Base-by-base conservation (phyloP, 768 basidiomycete genomes). In the Leucosporidium scottii region DNA sequence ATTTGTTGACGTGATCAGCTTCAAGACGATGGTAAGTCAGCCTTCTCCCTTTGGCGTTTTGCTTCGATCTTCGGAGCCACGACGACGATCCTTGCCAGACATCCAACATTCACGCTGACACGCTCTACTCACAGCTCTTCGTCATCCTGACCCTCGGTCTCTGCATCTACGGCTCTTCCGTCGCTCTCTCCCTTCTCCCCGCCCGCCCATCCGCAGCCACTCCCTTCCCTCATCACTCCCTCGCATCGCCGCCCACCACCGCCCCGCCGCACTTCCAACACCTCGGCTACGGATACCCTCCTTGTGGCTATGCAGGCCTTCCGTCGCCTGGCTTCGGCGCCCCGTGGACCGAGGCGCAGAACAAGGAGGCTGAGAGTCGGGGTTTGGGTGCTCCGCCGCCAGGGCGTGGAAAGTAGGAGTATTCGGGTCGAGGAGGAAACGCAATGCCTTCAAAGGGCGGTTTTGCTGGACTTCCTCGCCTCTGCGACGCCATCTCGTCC, bases 1-100 rank as follows among this genome's bases (percentile, higher is more conserved):
- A 1, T 99, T 99, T 76, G 90, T 98, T 20, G 94, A 99, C 76
- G 89, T 89, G 59, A 93, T 99, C 79, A 92, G 89, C 77, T 97
- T 93, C 91, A 96, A 93, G 81, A 93, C 93, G 18, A 80, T 97
- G 78, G 94, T 91, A 70, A 79, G 89, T 62, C 25, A 10, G 10
- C 5, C 34, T 34, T 36, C 30, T 12, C 48, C 2, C 47, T 44
- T n/a, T 13, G 39, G 39, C 4, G 23, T 28, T 55, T 5, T 3
- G 5, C 48, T 30, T 30, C 20, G 21, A 1, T 27, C 15, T 9
- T 0, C 9, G 1, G 2, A 2, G n/a, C 1, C 17, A 3, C 21
- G 55, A 30, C 27, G 28, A 8, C 15, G 1, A 10, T 17, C 60
- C n/a, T n/a, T n/a, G 49, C 13, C 34, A 34, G 34, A 34, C 4